Evolutionary conservation across 2,329 filamentous ascomycete genomes (phyloP).

Genomic region (Hypomyces rosellus): DNA sequence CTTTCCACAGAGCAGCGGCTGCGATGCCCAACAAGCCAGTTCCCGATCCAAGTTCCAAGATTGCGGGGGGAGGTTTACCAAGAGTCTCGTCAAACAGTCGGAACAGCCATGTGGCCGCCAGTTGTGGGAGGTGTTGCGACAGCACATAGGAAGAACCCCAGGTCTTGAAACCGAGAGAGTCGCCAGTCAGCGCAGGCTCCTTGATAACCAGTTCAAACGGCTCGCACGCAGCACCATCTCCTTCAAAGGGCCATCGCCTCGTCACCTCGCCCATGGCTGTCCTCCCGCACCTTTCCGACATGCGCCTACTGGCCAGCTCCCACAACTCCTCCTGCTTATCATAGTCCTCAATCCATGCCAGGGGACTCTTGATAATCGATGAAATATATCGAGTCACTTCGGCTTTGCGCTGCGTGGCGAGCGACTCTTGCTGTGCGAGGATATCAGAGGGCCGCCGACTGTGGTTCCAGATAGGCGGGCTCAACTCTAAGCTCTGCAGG

Average conservation of each 20-base stretch:
- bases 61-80: slow-evolving; percentile 25
- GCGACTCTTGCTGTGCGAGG: slow-evolving; percentile 35
- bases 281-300: slow-evolving; percentile 82
- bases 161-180: slow-evolving; percentile 87
- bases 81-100: slow-evolving; percentile 36
- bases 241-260: slow-evolving; percentile 46
- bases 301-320: slow-evolving; percentile 69
- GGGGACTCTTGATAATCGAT: slow-evolving; percentile 58
- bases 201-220: slow-evolving; percentile 64
- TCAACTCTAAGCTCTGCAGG: slow-evolving; percentile 59
- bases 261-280: slow-evolving; percentile 52
- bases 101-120: slow-evolving; percentile 39
- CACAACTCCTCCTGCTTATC: slow-evolving; percentile 63
- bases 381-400: slow-evolving; percentile 62
- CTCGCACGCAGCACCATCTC: slow-evolving; percentile 22
- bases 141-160: slow-evolving; percentile 90
- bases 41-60: slow-evolving; percentile 80
- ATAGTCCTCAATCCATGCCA: slow-evolving; percentile 64
- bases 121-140: slow-evolving; percentile 58
- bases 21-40: slow-evolving; percentile 88
- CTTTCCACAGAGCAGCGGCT: slow-evolving; percentile 65
- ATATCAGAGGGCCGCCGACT: slow-evolving; percentile 33
- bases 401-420: slow-evolving; percentile 35
- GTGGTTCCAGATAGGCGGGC: slow-evolving; percentile 62
- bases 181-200: slow-evolving; percentile 82